Base-by-base conservation (phyloP, 352 stramenopile species). In the Stramenopiles sp. region DNA sequence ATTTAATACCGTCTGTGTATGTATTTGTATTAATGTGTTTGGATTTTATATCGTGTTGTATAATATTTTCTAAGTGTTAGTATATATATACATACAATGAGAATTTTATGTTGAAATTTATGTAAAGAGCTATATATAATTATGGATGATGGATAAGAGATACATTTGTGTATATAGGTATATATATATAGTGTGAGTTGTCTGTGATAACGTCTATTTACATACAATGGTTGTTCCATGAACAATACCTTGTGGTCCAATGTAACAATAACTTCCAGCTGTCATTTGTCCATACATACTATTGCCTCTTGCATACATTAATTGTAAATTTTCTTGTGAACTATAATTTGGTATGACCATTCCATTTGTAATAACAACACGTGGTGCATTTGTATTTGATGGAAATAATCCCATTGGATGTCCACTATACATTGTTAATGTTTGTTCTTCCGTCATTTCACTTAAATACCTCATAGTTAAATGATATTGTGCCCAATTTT, bases 301-400 rank as follows among this genome's bases (percentile, higher is more conserved):
- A 78, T 90, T 90, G 79, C 89, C 90, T 83, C 91, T 87, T 53
- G 90, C 90, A 79, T 94, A 93, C 76, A 91, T 84, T 83, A 91
- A 91, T 83, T 94, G 88, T 84, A 93, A 93, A 83, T 90, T 89
- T 32, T 88, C 87, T 74, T 88, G 87, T 4, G 85, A 89, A 74
- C 86, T 92, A 84, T 93, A 93, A 86, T 94, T 93, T 32, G 90
- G 90, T 82, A 94, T 92, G 84, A 94, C 89, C 79, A 94, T 89
- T 73, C 90, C 90, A 81, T 94, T 94, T 13, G 90, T 94, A 31
- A 94, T 86, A 43, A 94, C 87, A 81, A 94, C 87, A 63, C 90
- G 86, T 32, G 90, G 89, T 0, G 89, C 88, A 27, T 91, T 86
- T 0, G 85, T 84, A 78, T 85, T 86, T 73, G 84, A 89, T 7